Evolutionary conservation across 225 moss, liverwort and hornwort species (phyloP), one percentile per base, ranked within the genome.

Genomic region (Ulota crispa): DNA sequence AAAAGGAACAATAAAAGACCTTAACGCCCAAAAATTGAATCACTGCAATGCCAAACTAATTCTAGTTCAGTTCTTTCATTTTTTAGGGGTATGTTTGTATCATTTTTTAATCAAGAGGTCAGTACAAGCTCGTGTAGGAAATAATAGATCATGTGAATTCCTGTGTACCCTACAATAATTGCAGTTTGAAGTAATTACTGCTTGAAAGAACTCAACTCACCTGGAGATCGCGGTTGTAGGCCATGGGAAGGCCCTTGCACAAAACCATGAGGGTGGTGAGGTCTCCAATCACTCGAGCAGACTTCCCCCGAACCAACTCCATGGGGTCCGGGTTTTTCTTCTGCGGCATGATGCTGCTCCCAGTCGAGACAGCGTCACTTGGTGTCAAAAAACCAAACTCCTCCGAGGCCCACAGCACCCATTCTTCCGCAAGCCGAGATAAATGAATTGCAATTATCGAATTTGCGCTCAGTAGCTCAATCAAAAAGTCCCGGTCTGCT

Each of bases 271-370:
- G 70, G 16, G 94, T 94, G 70, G 94, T 99, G 76, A 99, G 88
- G 81, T 93, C 96, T 70, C 96, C 99, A 28, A 99, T 99, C 55
- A 99, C 92, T 75, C 99, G 94, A 61, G 92, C 99, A 7, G 96
- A 96, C 82, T 99, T 99, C 23, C 99, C 99, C 41, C 99, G 96
- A 23, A 99, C 99, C 36, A 99, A 79, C 83, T 99, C 99, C 99
- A 99, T 99, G 12, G 99, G 99, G 82, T 96, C 96, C 2, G 99
- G 99, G 77, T 99, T 99, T 80, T 99, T 99, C 85, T 99, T 99
- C 83, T 99, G 99, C 42, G 99, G 99, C 99, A 99, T 99, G 30
- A 99, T 99, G 76, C 99, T 99, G 78, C 99, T 99, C 69, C 99
- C 99, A 42, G 99, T 99, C 45, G 99, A 99, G 45, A 99, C 99